A percentile compares a stretch with the other conserved stretches of the same genome.
Conservation (phyloP, 768 basidiomycete genomes). For the Termitomyces sp. region DNA sequence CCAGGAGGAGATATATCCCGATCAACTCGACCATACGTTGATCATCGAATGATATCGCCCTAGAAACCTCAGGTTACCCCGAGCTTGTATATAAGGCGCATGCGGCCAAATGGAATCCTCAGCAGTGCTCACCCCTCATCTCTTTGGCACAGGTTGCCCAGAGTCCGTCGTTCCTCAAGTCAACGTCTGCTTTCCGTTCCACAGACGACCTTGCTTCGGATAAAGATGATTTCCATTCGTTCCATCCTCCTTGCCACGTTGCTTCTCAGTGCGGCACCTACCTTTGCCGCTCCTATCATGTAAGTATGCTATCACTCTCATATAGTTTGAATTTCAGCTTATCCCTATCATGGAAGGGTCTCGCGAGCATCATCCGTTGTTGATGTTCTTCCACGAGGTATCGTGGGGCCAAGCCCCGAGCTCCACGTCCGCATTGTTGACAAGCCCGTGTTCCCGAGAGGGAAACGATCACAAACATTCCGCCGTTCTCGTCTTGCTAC, state of each 20-base stretch:
- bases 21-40: too few species aligned
- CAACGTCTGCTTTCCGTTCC: slow-evolving; percentile 24
- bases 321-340: not conserved
- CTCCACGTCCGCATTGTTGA: slow-evolving; percentile 24
- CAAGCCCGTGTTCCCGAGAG: slow-evolving; percentile 18
- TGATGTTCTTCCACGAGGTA: slow-evolving; percentile 19
- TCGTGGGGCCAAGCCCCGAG: slow-evolving; percentile 18
- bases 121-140: slow-evolving; percentile 40
- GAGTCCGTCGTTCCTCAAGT: slow-evolving; percentile 37
- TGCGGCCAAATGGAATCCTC: slow-evolving; percentile 17
- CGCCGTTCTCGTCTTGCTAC: slow-evolving; percentile 24
- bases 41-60: slow-evolving; percentile 22
- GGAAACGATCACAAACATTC: slow-evolving; percentile 16
- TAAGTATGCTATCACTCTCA: slow-evolving; percentile 7
- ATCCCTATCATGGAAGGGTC: slow-evolving; percentile 16
- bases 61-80: slow-evolving; percentile 15
- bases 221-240: slow-evolving; percentile 36
- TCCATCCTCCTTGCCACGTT: slow-evolving; percentile 33
- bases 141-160: slow-evolving; percentile 44
- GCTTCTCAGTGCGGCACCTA: slow-evolving; percentile 31
- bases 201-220: slow-evolving; percentile 18
- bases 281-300: slow-evolving; percentile 35
- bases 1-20: too few species aligned
- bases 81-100: slow-evolving; percentile 26
- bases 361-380: slow-evolving; percentile 19